Evolutionary conservation across 1,284 basidiomycete species (phyloP).

Genomic region (Singerocomus inundabilis): DNA sequence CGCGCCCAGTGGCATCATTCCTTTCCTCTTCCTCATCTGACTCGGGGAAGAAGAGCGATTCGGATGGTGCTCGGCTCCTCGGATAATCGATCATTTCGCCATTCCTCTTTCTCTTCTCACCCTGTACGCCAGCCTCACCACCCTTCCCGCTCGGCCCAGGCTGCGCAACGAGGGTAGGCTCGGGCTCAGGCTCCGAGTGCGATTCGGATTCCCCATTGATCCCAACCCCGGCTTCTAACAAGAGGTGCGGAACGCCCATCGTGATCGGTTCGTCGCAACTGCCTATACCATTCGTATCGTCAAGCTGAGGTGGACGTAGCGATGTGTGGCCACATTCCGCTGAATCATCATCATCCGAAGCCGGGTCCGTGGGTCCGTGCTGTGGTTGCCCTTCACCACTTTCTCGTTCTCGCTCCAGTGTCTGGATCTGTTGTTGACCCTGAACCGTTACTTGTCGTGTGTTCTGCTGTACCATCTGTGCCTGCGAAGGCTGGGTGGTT

Average conservation of each 20-base stretch:
- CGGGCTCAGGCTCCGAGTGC: conserved; percentile 16
- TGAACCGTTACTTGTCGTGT: conserved; percentile 2
- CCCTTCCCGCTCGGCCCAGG: conserved; percentile 10
- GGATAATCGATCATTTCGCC: conserved; percentile 6
- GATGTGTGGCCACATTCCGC: background rate
- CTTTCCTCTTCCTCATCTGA: conserved; percentile 17
- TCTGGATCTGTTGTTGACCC: background rate
- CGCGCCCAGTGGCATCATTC: background rate
- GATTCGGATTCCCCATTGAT: background rate
- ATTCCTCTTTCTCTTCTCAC: background rate
- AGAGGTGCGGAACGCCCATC: conserved; percentile 11
- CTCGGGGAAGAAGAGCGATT: conserved; percentile 29
- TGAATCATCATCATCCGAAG: background rate
- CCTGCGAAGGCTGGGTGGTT: conserved; percentile 23
- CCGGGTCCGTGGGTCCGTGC: background rate
- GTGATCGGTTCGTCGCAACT: background rate
- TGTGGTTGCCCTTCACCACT: conserved; percentile 7
- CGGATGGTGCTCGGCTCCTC: conserved; percentile 14
- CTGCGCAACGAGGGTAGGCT: conserved; percentile 27
- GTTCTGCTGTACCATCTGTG: conserved; percentile 5
- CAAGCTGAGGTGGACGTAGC: background rate
- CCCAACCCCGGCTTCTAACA: background rate
- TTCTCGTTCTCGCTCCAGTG: conserved; percentile 6
- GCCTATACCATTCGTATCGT: background rate
- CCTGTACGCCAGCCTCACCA: background rate